Evolutionary conservation across 1,284 basidiomycete genomes (phyloP), one percentile per base, ranked within the genome.

Genomic region (Microbotryum silenes-acaulis): DNA sequence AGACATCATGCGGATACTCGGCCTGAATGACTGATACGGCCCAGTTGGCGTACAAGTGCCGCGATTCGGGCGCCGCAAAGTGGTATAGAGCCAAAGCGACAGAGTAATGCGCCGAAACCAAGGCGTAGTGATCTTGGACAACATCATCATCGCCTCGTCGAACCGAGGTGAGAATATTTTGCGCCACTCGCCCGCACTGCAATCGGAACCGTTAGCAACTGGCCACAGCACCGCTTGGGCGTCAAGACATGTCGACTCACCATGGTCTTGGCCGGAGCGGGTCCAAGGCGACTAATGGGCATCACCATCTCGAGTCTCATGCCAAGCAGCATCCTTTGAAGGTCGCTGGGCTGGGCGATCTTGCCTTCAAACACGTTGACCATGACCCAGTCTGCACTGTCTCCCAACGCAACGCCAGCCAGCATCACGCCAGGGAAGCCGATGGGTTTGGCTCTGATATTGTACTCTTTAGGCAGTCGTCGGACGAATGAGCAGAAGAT

Each of bases 161-260:
- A 25, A 67, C 52, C 23, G 66, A 65, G 6, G 57, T 57, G 37
- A 67, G 50, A 46, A 67, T 67, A 55, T 67, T 67, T 51, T 59
- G 61, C 6, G 54, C 54, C 45, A 67, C 63, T 29, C 66, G 66
- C 2, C 49, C 31, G 54, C 63, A 67, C 61, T 64, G 55, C 8
- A 16, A 31, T 14, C 14, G 50, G 16, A 16, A 9, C 18, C 37
- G 23, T 44, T 0, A 51, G 48, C 27, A 7, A 14, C 16, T 42
- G 37, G 37, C 37, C 12, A 10, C 37, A 18, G 37, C 37, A 6
- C 37, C 37, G 12, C 37, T 18, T 42, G 37, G 12, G 12, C 37
- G 37, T 29, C 27, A 20, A 25, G 10, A n/a, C 4, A 18, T n/a
- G 16, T 12, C 33, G 16, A 51, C 57, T 37, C 44, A 63, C 64